Evolutionary conservation across 805 yeast genomes (phyloP).

Genomic region (Cyberlindnera sargentensis): DNA sequence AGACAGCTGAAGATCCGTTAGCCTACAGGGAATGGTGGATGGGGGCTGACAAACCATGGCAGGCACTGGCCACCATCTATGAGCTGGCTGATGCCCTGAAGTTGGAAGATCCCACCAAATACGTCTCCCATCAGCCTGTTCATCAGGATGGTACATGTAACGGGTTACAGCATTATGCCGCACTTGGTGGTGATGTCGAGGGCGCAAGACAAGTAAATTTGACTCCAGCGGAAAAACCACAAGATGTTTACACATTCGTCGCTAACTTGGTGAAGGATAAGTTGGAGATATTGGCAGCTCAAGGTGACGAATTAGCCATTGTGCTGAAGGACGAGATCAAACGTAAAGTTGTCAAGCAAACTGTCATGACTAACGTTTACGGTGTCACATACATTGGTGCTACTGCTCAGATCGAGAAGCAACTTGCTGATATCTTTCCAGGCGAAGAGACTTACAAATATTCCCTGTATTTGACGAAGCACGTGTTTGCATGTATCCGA

Average conservation of each 20-base stretch:
- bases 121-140: slow-evolving; percentile 65
- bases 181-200: slow-evolving; percentile 76
- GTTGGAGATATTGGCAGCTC: slow-evolving; percentile 45
- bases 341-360: slow-evolving; percentile 90
- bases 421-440: slow-evolving; percentile 54
- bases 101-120: slow-evolving; percentile 57
- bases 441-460: slow-evolving; percentile 41
- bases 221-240: slow-evolving; percentile 64
- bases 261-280: slow-evolving; percentile 54
- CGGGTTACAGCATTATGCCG: slow-evolving; percentile 83
- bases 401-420: slow-evolving; percentile 76
- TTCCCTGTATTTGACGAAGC: slow-evolving; percentile 62
- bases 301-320: slow-evolving; percentile 47
- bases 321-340: slow-evolving; percentile 48
- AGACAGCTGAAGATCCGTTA: slow-evolving; percentile 59
- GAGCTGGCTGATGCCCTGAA: slow-evolving; percentile 58
- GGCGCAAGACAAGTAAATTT: slow-evolving; percentile 79
- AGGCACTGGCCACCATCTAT: slow-evolving; percentile 61
- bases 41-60: slow-evolving; percentile 80
- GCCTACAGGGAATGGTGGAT: slow-evolving; percentile 58
- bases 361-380: slow-evolving; percentile 97
- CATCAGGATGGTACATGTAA: slow-evolving; percentile 88
- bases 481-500: slow-evolving; percentile 78
- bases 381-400: slow-evolving; percentile 97
- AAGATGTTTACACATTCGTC: slow-evolving; percentile 70